Conservation (phyloP, 1,284 basidiomycete genomes). For the Pseudozyma sp. region DNA sequence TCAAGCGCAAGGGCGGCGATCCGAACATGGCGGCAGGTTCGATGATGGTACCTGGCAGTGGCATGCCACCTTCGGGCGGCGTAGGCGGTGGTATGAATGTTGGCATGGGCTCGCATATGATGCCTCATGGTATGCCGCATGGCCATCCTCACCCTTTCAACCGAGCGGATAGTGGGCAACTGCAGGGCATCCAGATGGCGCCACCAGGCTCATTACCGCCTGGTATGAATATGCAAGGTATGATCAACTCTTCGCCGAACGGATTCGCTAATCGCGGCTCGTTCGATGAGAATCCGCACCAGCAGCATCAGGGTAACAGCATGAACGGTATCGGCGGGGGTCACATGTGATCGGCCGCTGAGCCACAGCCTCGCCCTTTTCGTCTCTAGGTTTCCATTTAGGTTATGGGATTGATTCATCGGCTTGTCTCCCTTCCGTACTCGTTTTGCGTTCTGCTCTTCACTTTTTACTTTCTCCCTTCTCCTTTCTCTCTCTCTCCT, state of each 20-base stretch:
- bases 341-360: conserved; percentile 18
- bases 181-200: conserved; percentile 39
- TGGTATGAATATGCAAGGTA: conserved; percentile 32
- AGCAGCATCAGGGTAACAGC: conserved; percentile 23
- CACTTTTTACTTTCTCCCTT: not conserved
- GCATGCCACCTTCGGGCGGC: conserved; percentile 23
- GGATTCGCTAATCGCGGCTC: conserved; percentile 33
- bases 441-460: not conserved
- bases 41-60: conserved; percentile 30
- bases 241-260: conserved; percentile 36
- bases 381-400: not conserved
- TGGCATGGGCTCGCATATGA: conserved; percentile 31
- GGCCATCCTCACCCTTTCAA: conserved; percentile 45
- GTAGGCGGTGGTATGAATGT: conserved; percentile 25
- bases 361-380: not conserved
- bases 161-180: conserved; percentile 36
- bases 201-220: conserved; percentile 34
- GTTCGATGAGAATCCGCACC: conserved; percentile 37
- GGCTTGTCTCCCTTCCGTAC: not conserved
- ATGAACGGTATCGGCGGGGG: conserved; percentile 36
- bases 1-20: conserved; percentile 63
- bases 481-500: conserved; percentile 1
- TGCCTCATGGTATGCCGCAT: conserved; percentile 27
- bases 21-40: conserved; percentile 41
- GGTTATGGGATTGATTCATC: too few relatives aligned